These are phyloP conservation scores for Athelia sp. DNA, from an alignment of 1,284 basidiomycete species.

Conservation along the genomic window DNA sequence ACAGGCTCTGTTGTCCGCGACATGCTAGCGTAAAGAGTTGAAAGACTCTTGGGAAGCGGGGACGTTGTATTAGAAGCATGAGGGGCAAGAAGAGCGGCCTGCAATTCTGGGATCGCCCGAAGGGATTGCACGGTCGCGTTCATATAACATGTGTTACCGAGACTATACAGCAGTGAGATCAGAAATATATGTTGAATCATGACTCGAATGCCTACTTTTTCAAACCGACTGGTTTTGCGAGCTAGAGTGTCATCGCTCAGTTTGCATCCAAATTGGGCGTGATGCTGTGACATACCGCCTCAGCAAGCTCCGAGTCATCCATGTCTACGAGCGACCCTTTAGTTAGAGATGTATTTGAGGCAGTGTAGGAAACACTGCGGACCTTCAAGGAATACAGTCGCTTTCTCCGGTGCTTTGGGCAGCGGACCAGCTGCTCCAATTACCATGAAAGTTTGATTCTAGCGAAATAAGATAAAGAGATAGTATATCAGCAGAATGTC, in stretches of 20 bases:
- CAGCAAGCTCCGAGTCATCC: constrained; percentile 77
- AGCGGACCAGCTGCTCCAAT: constrained; percentile 91
- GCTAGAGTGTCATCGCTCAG: constrained; percentile 22
- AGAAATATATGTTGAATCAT: too few relatives aligned
- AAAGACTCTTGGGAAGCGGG: constrained; percentile 54
- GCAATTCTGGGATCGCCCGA: constrained; percentile 86
- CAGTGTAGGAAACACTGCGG: constrained; percentile 6
- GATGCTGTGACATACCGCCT: constrained; percentile 53
- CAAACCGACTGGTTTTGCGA: constrained; percentile 67
- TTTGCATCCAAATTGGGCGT: neutral
- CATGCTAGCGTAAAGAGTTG: constrained; percentile 75
- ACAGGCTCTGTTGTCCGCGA: constrained; percentile 73
- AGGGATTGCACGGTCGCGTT: constrained; percentile 93
- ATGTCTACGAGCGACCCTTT: constrained; percentile 55
- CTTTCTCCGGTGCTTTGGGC: constrained; percentile 79
- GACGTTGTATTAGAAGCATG: constrained; percentile 17
- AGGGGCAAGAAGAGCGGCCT: constrained; percentile 47
- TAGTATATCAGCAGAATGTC: neutral
- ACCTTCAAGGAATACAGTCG: constrained; percentile 81
- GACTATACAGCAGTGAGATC: too few relatives aligned
- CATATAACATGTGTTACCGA: constrained; percentile 95
- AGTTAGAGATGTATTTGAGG: neutral
- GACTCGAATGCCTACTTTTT: constrained; percentile 58
- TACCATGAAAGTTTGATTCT: constrained; percentile 82
- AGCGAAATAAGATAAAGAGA: neutral